phyloP scores from a whole-genome alignment of 495 filamentous ascomycete genomes.

The Neurospora tetrasperma region DNA sequence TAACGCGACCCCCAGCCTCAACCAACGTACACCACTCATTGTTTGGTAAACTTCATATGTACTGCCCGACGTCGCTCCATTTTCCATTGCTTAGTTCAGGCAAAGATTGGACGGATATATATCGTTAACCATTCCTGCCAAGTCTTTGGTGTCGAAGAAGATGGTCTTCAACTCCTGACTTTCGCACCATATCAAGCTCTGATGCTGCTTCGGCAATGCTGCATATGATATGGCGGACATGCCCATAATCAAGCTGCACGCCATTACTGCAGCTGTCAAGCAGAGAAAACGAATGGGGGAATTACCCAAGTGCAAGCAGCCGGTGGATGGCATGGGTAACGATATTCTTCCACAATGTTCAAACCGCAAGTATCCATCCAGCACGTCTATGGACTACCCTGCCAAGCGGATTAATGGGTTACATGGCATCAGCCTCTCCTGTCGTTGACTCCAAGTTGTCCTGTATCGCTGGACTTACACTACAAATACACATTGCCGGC shows the following conservation, averaged over 20 bases:
- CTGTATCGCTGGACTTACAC: neutral
- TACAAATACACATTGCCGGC: neutral
- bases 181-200: neutral
- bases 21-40: too few species aligned
- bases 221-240: neutral
- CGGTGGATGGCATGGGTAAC: neutral
- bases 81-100: neutral
- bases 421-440: neutral
- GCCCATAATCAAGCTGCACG: neutral
- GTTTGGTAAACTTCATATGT: too few species aligned
- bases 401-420: neutral
- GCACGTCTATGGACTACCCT: neutral
- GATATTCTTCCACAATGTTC: neutral
- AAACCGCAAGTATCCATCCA: neutral
- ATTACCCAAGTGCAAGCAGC: neutral
- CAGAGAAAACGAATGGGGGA: neutral
- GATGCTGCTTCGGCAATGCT: neutral
- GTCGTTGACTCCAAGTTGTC: neutral
- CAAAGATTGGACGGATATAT: neutral
- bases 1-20: neutral
- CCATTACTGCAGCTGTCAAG: neutral
- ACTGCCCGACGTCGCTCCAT: too few species aligned
- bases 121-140: neutral
- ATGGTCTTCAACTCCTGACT: too few species aligned
- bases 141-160: neutral